phyloP scores from a whole-genome alignment of 1,284 basidiomycete genomes.

The Vanrija sp. region DNA sequence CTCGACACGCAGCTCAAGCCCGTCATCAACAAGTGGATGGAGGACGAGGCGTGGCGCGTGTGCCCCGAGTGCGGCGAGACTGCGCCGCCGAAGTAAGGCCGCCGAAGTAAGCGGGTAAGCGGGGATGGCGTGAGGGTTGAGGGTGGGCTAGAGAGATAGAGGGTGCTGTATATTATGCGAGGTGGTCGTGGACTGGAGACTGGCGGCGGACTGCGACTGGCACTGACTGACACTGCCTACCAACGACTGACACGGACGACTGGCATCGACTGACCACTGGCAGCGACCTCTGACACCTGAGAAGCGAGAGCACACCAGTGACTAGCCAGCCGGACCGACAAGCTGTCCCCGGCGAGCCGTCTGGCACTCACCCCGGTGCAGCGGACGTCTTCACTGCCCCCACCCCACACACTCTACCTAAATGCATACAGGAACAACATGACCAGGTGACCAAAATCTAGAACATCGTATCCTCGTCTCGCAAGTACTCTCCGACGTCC shows the following conservation, averaged over 20 bases:
- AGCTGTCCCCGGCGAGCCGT: too few species aligned
- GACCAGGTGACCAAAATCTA: slow-evolving; percentile 15
- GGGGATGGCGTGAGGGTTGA: neutral
- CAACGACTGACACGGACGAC: too few species aligned
- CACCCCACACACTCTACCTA: neutral
- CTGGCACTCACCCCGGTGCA: too few species aligned
- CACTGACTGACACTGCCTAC: too few species aligned
- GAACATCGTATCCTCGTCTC: slow-evolving; percentile 71
- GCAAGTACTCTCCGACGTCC: slow-evolving; percentile 93
- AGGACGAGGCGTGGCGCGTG: slow-evolving; percentile 59
- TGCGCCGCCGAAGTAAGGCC: slow-evolving; percentile 50
- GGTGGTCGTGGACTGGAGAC: too few species aligned
- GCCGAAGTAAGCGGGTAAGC: neutral
- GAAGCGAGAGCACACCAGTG: too few species aligned
- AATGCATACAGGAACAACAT: slow-evolving; percentile 22
- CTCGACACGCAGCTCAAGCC: slow-evolving; percentile 92
- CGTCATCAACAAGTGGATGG: slow-evolving; percentile 73
- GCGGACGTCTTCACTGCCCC: neutral
- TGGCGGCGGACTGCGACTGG: too few species aligned
- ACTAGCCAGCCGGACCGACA: too few species aligned
- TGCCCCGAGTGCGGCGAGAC: slow-evolving; percentile 67
- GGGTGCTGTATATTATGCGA: neutral
- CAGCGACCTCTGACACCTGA: too few species aligned
- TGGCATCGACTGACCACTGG: too few species aligned
- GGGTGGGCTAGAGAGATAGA: too few species aligned